Conservation (phyloP, 116 monocot genomes). For the Trichopus zeylanicus region DNA sequence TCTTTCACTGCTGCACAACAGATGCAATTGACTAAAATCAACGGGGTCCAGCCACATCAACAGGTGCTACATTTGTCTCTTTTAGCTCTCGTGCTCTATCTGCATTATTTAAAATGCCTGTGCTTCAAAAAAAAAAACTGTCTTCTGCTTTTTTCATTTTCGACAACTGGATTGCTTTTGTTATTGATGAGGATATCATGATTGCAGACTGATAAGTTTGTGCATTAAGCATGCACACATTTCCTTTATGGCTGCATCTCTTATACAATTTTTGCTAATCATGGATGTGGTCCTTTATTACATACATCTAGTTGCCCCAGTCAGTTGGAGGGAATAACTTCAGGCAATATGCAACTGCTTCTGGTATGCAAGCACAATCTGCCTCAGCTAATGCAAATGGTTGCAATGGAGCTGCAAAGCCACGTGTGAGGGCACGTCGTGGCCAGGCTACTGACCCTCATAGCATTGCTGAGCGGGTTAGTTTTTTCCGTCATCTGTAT, state of each 20-base stretch:
- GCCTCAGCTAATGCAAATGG: constrained; percentile 21
- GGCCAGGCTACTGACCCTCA: constrained; percentile 97
- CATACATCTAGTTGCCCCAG: constrained; percentile 9
- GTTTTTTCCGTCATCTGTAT: no score
- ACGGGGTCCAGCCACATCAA: constrained; percentile 14
- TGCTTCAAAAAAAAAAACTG: no score
- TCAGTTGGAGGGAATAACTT: constrained; percentile 15
- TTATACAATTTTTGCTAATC: background rate
- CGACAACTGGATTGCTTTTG: no score
- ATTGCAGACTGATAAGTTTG: no score
- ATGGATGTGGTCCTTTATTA: background rate
- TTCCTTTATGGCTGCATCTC: background rate
- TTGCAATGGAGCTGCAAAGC: constrained; percentile 38
- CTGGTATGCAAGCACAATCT: constrained; percentile 20
- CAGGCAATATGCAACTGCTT: constrained; percentile 23
- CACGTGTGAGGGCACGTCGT: constrained; percentile 68
- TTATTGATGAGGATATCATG: no score
- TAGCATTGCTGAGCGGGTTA: constrained; percentile 91
- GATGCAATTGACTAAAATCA: constrained; percentile 12
- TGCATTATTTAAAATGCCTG: background rate
- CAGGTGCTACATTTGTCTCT: constrained; percentile 34
- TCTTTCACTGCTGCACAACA: constrained; percentile 20
- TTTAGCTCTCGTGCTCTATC: background rate
- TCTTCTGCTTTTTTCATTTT: no score
- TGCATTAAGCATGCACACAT: no score